Conservation (phyloP, 805 yeast species). For the Candida coquimbonensis region DNA sequence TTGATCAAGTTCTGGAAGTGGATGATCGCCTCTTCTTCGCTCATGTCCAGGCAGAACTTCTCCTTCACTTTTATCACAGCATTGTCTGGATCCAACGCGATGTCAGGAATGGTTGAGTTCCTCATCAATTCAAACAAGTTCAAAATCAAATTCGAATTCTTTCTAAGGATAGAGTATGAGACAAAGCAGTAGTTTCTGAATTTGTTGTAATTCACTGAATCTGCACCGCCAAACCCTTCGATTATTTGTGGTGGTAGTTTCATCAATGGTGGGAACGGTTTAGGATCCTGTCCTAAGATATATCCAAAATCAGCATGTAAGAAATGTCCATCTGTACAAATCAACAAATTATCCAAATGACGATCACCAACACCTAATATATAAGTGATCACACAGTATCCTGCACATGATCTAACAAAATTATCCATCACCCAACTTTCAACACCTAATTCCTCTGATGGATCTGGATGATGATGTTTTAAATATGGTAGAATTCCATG, state of each 20-base stretch:
- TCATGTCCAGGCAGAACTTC: constrained; percentile 86
- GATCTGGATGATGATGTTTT: constrained; percentile 56
- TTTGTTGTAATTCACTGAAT: constrained; percentile 75
- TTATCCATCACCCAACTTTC: constrained; percentile 73
- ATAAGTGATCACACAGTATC: constrained; percentile 94
- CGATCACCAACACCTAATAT: constrained; percentile 95
- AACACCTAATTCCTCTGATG: constrained; percentile 27
- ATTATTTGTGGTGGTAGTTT: constrained; percentile 93
- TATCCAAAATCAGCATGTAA: constrained; percentile 99
- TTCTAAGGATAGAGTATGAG: constrained; percentile 82
- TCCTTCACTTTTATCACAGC: constrained; percentile 90
- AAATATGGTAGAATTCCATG: constrained; percentile 75
- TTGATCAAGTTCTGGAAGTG: constrained; percentile 93
- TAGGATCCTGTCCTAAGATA: constrained; percentile 93
- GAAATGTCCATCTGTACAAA: constrained; percentile 79
- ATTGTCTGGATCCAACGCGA: constrained; percentile 74
- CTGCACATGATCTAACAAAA: constrained; percentile 92
- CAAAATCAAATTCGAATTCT: constrained; percentile 82
- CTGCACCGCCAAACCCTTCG: constrained; percentile 96
- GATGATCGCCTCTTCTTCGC: constrained; percentile 91
- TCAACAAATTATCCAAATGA: constrained; percentile 82
- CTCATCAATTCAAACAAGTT: constrained; percentile 92
- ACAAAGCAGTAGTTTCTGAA: constrained; percentile 93
- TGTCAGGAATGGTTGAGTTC: constrained; percentile 87
- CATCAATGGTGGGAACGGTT: constrained; percentile 98